These are phyloP conservation scores for Citrus mangshanensis DNA, from an alignment of 345 rosid genomes.

Conservation along the genomic window DNA sequence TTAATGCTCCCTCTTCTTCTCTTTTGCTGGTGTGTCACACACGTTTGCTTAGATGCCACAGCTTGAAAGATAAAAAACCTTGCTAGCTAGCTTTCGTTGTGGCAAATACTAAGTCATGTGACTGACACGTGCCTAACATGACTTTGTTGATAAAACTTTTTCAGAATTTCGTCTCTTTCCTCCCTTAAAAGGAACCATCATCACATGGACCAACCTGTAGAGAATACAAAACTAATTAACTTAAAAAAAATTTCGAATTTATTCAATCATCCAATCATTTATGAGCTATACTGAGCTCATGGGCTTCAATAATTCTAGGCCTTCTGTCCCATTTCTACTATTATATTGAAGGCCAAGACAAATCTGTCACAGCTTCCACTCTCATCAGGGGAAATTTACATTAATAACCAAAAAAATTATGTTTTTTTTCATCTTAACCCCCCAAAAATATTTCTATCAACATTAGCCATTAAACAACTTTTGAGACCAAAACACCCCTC, in stretches of 20 bases:
- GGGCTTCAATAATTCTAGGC: slow-evolving; percentile 28
- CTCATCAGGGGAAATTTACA: too few species aligned
- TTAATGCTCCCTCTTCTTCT: not conserved
- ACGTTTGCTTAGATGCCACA: not conserved
- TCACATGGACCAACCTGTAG: slow-evolving; percentile 41
- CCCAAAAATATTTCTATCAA: too few species aligned
- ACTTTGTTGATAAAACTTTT: not conserved
- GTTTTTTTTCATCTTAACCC: too few species aligned
- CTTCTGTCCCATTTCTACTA: slow-evolving; percentile 16
- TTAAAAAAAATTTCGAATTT: not conserved
- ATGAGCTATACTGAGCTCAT: slow-evolving; percentile 14
- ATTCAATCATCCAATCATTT: slow-evolving; percentile 26
- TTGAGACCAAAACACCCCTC: too few species aligned
- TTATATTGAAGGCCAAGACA: slow-evolving; percentile 18
- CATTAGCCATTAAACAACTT: too few species aligned
- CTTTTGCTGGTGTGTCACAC: not conserved
- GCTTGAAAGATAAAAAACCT: not conserved
- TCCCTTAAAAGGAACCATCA: not conserved
- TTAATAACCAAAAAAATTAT: too few species aligned
- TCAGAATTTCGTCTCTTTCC: slow-evolving; percentile 11
- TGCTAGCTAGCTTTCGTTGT: slow-evolving; percentile 5
- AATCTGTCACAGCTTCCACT: slow-evolving; percentile 17
- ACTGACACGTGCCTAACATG: slow-evolving; percentile 26
- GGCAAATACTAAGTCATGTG: slow-evolving; percentile 23
- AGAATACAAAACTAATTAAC: slow-evolving; percentile 8